Conservation (phyloP, 768 basidiomycete species). For the Cytidiella melzeri region DNA sequence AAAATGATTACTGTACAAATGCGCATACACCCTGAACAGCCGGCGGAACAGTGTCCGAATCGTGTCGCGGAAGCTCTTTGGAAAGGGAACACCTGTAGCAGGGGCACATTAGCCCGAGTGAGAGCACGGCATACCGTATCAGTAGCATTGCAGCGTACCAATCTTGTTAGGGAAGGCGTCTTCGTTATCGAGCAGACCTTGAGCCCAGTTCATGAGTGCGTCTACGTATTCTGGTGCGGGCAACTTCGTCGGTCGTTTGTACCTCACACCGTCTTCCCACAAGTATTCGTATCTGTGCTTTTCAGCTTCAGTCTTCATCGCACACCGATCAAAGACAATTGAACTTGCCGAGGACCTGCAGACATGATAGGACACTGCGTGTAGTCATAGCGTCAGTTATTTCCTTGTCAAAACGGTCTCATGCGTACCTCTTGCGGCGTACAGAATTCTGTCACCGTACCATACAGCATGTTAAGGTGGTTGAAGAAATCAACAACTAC, state of each 20-base stretch:
- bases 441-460: conserved; percentile 97
- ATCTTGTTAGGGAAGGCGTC: conserved; percentile 91
- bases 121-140: background rate
- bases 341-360: conserved; percentile 78
- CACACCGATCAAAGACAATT: too few relatives aligned
- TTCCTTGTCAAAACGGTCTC: background rate
- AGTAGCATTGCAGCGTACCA: conserved; percentile 49
- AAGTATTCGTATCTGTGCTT: conserved; percentile 90
- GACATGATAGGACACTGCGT: conserved; percentile 91
- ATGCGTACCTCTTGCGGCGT: conserved; percentile 78
- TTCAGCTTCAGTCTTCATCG: too few relatives aligned
- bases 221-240: conserved; percentile 96
- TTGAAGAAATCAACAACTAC: conserved; percentile 99
- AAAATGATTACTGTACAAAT: conserved; percentile 98
- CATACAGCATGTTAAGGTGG: conserved; percentile 98
- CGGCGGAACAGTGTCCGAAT: conserved; percentile 89
- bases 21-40: conserved; percentile 95
- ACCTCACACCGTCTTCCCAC: conserved; percentile 88
- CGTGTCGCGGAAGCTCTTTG: conserved; percentile 82
- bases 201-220: conserved; percentile 98
- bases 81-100: conserved; percentile 77
- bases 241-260: conserved; percentile 89
- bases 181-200: conserved; percentile 88
- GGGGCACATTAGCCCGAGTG: background rate
- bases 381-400: background rate